Base-by-base conservation (phyloP, 1,284 basidiomycete genomes). In the Fomitopsis pinicola region DNA sequence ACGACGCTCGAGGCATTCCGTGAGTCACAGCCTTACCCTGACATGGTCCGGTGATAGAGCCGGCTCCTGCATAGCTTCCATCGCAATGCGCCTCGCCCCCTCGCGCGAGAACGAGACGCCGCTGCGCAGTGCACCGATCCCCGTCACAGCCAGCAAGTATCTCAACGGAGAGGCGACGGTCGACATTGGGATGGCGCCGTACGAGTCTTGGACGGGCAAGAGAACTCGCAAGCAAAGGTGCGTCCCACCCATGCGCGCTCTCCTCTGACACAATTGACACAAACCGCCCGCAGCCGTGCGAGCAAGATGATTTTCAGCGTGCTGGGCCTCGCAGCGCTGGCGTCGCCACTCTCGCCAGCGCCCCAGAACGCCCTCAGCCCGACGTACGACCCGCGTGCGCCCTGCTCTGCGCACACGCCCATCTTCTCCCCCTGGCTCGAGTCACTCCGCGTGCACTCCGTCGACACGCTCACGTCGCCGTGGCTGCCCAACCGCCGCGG, bases 391-490 rank as follows among this genome's bases (percentile, higher is more conserved):
- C 64, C 67, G 1, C 64, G 67, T 35, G 67, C 68, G 26, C 66
- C 67, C 35, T 55, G 66, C 58, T 64, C 64, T 7, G 63, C 63
- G 40, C 66, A 66, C 63, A 68, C 66, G 42, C 68, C 69, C 42
- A 61, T 71, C 52, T 66, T 71, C 38, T 66, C 67, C 5, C 68
- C 69, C 55, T 71, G 69, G 66, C 62, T 71, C 19, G 67, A 69
- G 55, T 64, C 68, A 8, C 63, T 71, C 42, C 67, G 65, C 61
- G 64, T 69, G 61, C 66, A 67, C 48, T 69, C 63, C 48, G 55
- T 66, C 38, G 70, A 71, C 56, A 58, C 66, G 17, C 59, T 70
- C 35, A 68, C 70, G 59, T 70, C 68, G 28, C 70, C 70, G 2
- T 69, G 68, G 66, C 58, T 67, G 26, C 65, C 69, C 4, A 68